Percentiles rank a stretch among this genome's conserved stretches.
Evolutionary conservation across 106 monocot species (phyloP).

Genomic region (Phalaenopsis aphrodite): DNA sequence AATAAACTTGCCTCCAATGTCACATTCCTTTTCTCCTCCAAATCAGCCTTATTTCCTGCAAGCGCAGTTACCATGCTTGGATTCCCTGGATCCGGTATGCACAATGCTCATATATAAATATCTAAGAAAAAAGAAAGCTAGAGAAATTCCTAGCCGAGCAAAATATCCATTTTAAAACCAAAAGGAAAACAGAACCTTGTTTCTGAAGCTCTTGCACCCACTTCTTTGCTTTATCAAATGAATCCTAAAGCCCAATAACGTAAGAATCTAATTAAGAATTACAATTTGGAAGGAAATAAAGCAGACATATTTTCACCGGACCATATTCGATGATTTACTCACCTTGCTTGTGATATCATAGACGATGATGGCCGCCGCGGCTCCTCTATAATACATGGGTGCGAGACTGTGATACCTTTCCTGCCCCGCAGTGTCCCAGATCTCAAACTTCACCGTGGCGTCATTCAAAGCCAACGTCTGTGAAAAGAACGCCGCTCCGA

Average conservation of each 20-base stretch:
- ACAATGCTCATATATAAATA: neutral
- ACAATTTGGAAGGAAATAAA: neutral
- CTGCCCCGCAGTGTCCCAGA: slow-evolving; percentile 98
- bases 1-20: slow-evolving; percentile 27
- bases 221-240: slow-evolving; percentile 81
- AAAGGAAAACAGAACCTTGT: slow-evolving; percentile 59
- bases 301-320: no score
- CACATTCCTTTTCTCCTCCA: slow-evolving; percentile 50
- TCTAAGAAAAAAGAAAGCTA: neutral
- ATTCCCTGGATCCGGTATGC: slow-evolving; percentile 21
- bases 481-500: slow-evolving; percentile 96
- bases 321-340: neutral
- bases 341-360: slow-evolving; percentile 88
- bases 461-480: slow-evolving; percentile 86
- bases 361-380: slow-evolving; percentile 89
- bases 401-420: slow-evolving; percentile 96
- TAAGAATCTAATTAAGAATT: neutral
- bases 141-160: neutral
- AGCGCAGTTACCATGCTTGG: slow-evolving; percentile 55
- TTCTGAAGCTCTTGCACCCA: slow-evolving; percentile 90
- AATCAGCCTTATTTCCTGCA: slow-evolving; percentile 47
- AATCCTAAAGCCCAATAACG: slow-evolving; percentile 42
- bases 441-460: slow-evolving; percentile 93
- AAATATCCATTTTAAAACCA: neutral
- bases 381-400: slow-evolving; percentile 97